These are phyloP conservation scores for Ogataea sp. DNA, from an alignment of 805 yeast genomes.

Conservation along the genomic window DNA sequence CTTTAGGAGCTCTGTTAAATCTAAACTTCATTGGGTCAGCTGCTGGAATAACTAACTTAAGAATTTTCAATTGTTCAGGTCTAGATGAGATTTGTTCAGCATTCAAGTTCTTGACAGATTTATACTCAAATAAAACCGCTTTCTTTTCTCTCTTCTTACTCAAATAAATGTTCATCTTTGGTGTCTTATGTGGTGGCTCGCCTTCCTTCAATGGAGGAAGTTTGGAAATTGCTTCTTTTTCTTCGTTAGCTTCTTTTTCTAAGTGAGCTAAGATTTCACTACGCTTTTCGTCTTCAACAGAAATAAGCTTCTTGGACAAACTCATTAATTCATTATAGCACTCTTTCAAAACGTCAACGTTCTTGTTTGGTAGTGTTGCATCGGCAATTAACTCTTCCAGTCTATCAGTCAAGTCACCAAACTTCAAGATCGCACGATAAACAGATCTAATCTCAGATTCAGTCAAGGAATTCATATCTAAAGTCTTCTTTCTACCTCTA, in stretches of 20 bases:
- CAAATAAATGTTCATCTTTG: constrained; percentile 41
- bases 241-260: constrained; percentile 52
- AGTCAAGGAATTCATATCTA: constrained; percentile 47
- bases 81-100: constrained; percentile 82
- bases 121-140: constrained; percentile 83
- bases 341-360: constrained; percentile 67
- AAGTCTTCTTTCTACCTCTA: constrained; percentile 26
- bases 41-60: constrained; percentile 43
- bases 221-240: constrained; percentile 31
- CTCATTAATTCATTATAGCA: constrained; percentile 67
- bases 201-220: constrained; percentile 22
- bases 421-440: constrained; percentile 71
- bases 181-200: constrained; percentile 18
- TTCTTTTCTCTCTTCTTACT: constrained; percentile 76
- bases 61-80: constrained; percentile 72
- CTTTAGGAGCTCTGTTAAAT: constrained; percentile 58
- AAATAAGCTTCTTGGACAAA: constrained; percentile 51
- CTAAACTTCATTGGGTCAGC: constrained; percentile 55
- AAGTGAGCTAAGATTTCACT: constrained; percentile 43
- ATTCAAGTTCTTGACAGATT: constrained; percentile 80
- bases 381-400: constrained; percentile 88
- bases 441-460: constrained; percentile 85
- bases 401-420: constrained; percentile 68
- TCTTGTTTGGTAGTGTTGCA: constrained; percentile 79
- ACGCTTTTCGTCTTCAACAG: constrained; percentile 60